phyloP scores from a whole-genome alignment of 208 protist genomes.

The Leishmania guyanensis region DNA sequence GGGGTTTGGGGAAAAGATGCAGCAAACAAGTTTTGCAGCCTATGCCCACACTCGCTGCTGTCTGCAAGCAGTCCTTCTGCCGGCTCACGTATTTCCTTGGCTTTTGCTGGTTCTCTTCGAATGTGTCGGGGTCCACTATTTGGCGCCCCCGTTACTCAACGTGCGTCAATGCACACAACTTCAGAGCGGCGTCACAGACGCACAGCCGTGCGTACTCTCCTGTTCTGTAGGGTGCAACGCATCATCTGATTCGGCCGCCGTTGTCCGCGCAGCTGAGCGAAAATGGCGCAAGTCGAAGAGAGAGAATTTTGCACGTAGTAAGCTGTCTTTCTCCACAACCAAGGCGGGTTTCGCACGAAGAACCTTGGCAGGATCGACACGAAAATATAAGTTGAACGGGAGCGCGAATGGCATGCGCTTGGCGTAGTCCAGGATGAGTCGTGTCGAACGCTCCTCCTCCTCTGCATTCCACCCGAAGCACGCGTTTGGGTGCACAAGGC shows the following conservation, averaged over 20 bases:
- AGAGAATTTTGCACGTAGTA: constrained; percentile 41
- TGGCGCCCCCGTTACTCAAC: background rate
- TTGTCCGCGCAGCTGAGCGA: constrained; percentile 17
- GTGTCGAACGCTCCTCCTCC: constrained; percentile 71
- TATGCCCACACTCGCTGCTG: background rate
- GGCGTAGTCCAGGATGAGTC: constrained; percentile 83
- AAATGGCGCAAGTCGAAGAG: constrained; percentile 75
- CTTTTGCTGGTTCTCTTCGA: background rate
- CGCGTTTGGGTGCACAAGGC: constrained; percentile 73
- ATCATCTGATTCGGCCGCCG: background rate
- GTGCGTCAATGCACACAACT: background rate
- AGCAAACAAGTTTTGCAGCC: background rate
- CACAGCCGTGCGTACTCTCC: background rate
- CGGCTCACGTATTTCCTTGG: background rate
- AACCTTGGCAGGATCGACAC: constrained; percentile 65
- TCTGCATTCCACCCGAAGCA: constrained; percentile 86
- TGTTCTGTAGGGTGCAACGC: too few relatives aligned
- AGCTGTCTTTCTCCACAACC: constrained; percentile 37
- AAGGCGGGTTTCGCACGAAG: constrained; percentile 43
- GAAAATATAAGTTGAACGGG: constrained; percentile 87
- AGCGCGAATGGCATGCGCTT: constrained; percentile 84
- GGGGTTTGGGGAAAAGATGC: background rate
- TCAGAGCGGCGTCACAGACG: background rate
- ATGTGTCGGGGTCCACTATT: too few relatives aligned
- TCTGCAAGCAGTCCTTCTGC: background rate